phyloP scores from a whole-genome alignment of 192 early-diverging fungal species.

The Gigaspora rosea region DNA sequence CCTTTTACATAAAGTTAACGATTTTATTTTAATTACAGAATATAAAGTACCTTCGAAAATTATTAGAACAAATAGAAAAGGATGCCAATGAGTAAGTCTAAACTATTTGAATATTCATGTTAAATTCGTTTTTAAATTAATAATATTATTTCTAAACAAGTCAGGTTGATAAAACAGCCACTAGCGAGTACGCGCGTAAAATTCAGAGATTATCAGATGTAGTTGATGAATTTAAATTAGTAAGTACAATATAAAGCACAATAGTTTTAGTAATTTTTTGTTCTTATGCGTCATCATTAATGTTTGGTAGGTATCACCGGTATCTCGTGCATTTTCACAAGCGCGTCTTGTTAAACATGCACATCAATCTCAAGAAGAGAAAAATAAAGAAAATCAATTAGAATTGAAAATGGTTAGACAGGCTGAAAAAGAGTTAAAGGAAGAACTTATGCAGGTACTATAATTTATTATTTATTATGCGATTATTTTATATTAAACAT shows the following conservation, averaged over 20 bases:
- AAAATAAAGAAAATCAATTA: conserved; percentile 31
- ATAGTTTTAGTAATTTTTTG: too few species aligned
- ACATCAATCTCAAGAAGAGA: conserved; percentile 28
- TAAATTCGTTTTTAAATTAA: not conserved
- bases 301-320: conserved; percentile 6
- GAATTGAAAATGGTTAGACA: conserved; percentile 28
- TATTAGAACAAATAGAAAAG: conserved; percentile 30
- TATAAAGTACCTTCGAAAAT: conserved; percentile 25
- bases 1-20: not conserved
- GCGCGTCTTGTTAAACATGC: conserved; percentile 28
- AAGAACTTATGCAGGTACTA: conserved; percentile 29
- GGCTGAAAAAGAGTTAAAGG: conserved; percentile 25
- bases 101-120: not conserved
- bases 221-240: conserved; percentile 31
- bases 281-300: too few species aligned
- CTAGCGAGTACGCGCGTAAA: conserved; percentile 27
- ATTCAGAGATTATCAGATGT: conserved; percentile 24
- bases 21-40: not conserved
- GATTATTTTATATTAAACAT: too few species aligned
- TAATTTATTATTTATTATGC: not conserved
- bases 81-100: conserved; percentile 8
- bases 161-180: conserved; percentile 28
- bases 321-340: conserved; percentile 27
- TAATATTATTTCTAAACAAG: not conserved
- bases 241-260: too few species aligned